These are phyloP conservation scores for Tulasnella sp. DNA, from an alignment of 768 basidiomycete genomes.

Conservation along the genomic window DNA sequence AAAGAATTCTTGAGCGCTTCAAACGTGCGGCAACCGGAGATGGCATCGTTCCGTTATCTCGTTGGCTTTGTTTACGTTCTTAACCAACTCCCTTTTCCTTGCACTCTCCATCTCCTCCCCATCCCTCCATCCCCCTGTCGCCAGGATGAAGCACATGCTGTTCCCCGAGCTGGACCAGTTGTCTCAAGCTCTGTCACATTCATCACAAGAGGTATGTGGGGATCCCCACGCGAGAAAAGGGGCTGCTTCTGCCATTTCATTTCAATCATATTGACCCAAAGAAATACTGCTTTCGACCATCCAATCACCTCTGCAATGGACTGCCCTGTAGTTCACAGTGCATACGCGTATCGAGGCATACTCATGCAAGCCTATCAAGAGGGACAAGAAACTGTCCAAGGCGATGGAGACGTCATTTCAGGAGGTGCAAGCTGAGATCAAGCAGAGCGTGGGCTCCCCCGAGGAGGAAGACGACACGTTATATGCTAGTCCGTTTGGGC, in stretches of 20 bases:
- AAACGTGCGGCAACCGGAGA: slow-evolving; percentile 16
- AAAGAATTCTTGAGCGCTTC: slow-evolving; percentile 9
- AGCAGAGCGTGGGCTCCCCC: slow-evolving; percentile 53
- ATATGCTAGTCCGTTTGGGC: slow-evolving; percentile 60
- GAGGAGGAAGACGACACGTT: slow-evolving; percentile 37
- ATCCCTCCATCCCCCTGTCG: not conserved
- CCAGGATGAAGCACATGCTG: slow-evolving; percentile 82
- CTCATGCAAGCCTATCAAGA: slow-evolving; percentile 93
- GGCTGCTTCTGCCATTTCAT: no score
- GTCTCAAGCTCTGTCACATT: slow-evolving; percentile 68
- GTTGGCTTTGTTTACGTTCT: slow-evolving; percentile 6
- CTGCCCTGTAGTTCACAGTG: no score
- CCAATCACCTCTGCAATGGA: slow-evolving; percentile 24
- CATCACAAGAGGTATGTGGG: slow-evolving; percentile 49
- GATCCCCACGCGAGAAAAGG: no score
- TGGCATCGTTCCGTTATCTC: slow-evolving; percentile 15
- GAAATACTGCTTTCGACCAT: not conserved
- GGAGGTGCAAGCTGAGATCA: slow-evolving; percentile 56
- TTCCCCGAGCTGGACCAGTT: slow-evolving; percentile 67
- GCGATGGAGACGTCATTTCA: slow-evolving; percentile 79
- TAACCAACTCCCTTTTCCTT: not conserved
- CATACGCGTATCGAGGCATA: slow-evolving; percentile 93
- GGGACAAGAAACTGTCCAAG: slow-evolving; percentile 94
- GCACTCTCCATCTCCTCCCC: not conserved
- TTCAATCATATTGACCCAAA: not conserved